A percentile compares a stretch with the other conserved stretches of the same genome.
Conservation (phyloP, 179 eudicot species). For the Amaranthus tricolor region DNA sequence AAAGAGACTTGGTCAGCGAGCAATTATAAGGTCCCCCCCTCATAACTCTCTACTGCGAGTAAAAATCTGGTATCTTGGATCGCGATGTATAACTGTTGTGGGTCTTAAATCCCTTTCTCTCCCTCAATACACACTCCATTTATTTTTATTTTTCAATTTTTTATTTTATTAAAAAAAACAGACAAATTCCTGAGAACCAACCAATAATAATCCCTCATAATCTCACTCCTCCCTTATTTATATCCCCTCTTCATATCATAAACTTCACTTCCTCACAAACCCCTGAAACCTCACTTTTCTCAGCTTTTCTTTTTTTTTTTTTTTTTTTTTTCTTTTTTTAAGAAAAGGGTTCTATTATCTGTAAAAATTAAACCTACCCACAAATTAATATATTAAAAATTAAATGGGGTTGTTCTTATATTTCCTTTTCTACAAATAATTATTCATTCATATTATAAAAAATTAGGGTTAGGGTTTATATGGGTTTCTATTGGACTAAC, state of each 20-base stretch:
- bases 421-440: neutral
- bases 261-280: neutral
- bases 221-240: conserved; percentile 17
- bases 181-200: conserved; percentile 34
- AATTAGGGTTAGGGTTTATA: conserved; percentile 25
- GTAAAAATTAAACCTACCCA: too few relatives aligned
- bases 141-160: too few relatives aligned
- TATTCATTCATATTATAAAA: neutral
- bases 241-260: conserved; percentile 6
- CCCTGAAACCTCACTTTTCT: neutral
- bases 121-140: too few relatives aligned
- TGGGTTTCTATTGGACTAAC: neutral
- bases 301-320: neutral
- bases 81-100: conserved; percentile 53
- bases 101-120: neutral
- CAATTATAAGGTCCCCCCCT: neutral
- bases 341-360: neutral
- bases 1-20: conserved; percentile 5
- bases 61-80: conserved; percentile 39
- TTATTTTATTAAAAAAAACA: neutral
- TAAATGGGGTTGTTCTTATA: neutral
- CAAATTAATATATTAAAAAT: neutral
- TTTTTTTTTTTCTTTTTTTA: neutral
- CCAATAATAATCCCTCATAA: conserved; percentile 17
- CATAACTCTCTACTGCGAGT: neutral